Percentiles rank a stretch among this genome's conserved stretches.
phyloP scores from a whole-genome alignment of 2,329 filamentous ascomycete genomes.

The Sphaerulina musiva region DNA sequence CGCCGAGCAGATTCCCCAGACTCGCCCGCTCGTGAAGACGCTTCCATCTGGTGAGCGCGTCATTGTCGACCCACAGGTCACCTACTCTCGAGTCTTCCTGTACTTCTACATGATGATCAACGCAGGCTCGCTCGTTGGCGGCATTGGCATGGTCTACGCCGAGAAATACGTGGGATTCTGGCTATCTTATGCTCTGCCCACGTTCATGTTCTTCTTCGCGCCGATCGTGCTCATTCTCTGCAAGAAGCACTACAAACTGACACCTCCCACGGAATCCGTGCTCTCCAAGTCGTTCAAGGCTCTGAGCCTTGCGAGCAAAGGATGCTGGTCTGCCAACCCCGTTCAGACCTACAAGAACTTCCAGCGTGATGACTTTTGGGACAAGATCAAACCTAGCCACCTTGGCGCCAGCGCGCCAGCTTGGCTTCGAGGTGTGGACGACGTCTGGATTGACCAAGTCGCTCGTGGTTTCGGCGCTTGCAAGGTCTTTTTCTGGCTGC shows the following conservation, averaged over 20 bases:
- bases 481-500: slow-evolving; percentile 56
- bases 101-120: slow-evolving; percentile 71
- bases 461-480: slow-evolving; percentile 61
- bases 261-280: slow-evolving; percentile 62
- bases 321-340: slow-evolving; percentile 53
- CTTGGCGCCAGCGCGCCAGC: slow-evolving; percentile 52
- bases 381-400: slow-evolving; percentile 60
- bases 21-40: slow-evolving; percentile 36
- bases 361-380: slow-evolving; percentile 53
- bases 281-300: slow-evolving; percentile 60
- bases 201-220: slow-evolving; percentile 59
- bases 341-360: slow-evolving; percentile 54
- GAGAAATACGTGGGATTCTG: slow-evolving; percentile 62
- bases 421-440: slow-evolving; percentile 73
- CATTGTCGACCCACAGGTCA: slow-evolving; percentile 43
- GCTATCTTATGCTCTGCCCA: slow-evolving; percentile 56
- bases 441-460: slow-evolving; percentile 71
- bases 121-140: slow-evolving; percentile 56
- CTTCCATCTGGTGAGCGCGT: slow-evolving; percentile 39
- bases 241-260: slow-evolving; percentile 49
- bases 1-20: slow-evolving; percentile 43
- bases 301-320: slow-evolving; percentile 54
- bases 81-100: slow-evolving; percentile 45
- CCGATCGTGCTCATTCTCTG: slow-evolving; percentile 47
- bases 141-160: slow-evolving; percentile 60